Evolutionary conservation across 2,329 filamentous ascomycete species (phyloP), one percentile per base, ranked within the genome.

Genomic region (Myriosclerotinia duriaeana): DNA sequence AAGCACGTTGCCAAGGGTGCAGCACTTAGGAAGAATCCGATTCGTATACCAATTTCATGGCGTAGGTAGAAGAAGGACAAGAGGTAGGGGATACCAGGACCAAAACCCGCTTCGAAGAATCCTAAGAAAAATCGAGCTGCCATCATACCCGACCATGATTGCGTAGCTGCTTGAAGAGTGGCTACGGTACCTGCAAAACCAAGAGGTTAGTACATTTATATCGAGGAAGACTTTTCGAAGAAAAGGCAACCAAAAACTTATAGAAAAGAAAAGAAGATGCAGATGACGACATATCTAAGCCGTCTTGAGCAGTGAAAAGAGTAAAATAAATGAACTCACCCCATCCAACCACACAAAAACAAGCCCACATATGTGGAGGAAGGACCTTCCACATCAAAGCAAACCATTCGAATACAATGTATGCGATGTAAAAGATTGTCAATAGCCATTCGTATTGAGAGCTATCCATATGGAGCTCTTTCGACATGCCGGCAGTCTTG

Each of bases 1-100:
- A 91, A 91, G 5, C 85, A 87, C 56, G 87, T 90, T 5, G 88
- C 88, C 17, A 91, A 79, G 1, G 89, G 88, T 0, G 87, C 88
- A 20, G 78, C 77, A 72, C 78, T 88, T 65, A 93, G 83, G 76
- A 91, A 90, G 7, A 93, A 78, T 12, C 89, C 90, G 20, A 86
- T 89, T 36, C 90, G 82, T 67, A 90, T 83, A 1, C 89, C 91
- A 12, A 93, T 80, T 73, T 93, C 91, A 22, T 77, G 72, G 6
- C 82, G 73, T 8, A 78, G 75, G 66, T 83, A 83, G 71, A 83
- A 82, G 71, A 82, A 81, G 9, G 77, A 79, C 7, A 82, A 74
- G 30, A 81, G 77, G 55, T 79, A 80, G 0, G 80, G 78, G 1
- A 81, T 76, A 74, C 77, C 59, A 70, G 78, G 58, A 69, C 76